These are phyloP conservation scores for Phialophora expanda DNA, from an alignment of 2,329 filamentous ascomycete species.

Conservation along the genomic window DNA sequence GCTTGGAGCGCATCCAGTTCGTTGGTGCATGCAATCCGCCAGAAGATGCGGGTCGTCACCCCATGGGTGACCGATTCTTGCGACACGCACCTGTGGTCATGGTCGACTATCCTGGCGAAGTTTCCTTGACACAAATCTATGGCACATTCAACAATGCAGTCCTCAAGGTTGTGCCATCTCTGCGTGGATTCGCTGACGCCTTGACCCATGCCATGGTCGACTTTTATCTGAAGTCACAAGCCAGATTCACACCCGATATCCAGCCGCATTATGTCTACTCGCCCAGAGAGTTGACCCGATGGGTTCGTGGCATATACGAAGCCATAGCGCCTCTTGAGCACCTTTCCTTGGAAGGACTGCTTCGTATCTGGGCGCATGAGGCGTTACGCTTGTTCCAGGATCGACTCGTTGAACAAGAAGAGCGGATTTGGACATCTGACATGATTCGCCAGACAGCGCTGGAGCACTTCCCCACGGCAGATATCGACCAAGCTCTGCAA, in stretches of 20 bases:
- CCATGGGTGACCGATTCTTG: conserved; percentile 90
- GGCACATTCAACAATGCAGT: conserved; percentile 96
- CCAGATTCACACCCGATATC: conserved; percentile 92
- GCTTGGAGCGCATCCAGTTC: conserved; percentile 96
- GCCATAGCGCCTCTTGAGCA: conserved; percentile 90
- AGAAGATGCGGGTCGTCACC: conserved; percentile 93
- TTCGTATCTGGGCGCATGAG: conserved; percentile 98
- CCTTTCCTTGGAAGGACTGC: conserved; percentile 84
- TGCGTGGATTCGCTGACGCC: conserved; percentile 93
- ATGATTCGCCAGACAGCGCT: conserved; percentile 83
- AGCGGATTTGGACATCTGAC: conserved; percentile 93
- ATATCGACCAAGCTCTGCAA: conserved; percentile 84
- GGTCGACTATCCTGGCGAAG: conserved; percentile 98
- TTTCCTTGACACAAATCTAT: conserved; percentile 95
- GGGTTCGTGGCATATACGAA: conserved; percentile 97
- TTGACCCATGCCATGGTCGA: conserved; percentile 98
- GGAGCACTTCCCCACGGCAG: conserved; percentile 93
- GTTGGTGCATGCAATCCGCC: conserved; percentile 98
- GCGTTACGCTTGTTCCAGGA: conserved; percentile 96
- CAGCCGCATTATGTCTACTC: conserved; percentile 99
- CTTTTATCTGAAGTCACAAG: conserved; percentile 92
- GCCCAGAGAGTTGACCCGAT: conserved; percentile 94
- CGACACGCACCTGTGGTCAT: conserved; percentile 98
- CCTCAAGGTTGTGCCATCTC: conserved; percentile 91
- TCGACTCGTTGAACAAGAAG: conserved; percentile 90